These are phyloP conservation scores for Lasiodiplodia sp. DNA, from an alignment of 2,329 filamentous ascomycete genomes.

Conservation along the genomic window DNA sequence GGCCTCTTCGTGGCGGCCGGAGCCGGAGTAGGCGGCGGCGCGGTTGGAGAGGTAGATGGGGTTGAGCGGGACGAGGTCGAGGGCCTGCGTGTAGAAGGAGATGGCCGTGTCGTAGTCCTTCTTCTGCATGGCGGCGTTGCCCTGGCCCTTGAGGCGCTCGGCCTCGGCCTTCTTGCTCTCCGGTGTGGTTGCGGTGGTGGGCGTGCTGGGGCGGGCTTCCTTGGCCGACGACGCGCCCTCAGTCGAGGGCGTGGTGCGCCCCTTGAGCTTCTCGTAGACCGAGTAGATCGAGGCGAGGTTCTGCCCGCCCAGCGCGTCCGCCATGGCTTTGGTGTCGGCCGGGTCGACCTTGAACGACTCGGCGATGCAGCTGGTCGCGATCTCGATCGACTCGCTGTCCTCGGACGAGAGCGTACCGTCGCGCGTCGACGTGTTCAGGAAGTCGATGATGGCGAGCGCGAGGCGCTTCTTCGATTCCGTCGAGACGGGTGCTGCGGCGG, in stretches of 20 bases:
- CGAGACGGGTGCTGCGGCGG: slow-evolving; percentile 36
- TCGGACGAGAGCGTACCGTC: slow-evolving; percentile 90
- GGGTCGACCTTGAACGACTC: slow-evolving; percentile 96
- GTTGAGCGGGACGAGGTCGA: slow-evolving; percentile 81
- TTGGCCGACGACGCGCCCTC: slow-evolving; percentile 51
- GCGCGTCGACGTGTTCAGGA: slow-evolving; percentile 80
- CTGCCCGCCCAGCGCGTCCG: slow-evolving; percentile 82
- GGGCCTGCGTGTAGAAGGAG: slow-evolving; percentile 85
- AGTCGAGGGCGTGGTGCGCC: slow-evolving; percentile 61
- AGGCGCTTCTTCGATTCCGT: slow-evolving; percentile 77
- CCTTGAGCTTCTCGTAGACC: slow-evolving; percentile 94
- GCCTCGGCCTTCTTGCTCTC: slow-evolving; percentile 72
- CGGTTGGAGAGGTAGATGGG: slow-evolving; percentile 98
- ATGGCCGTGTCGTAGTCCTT: slow-evolving; percentile 89
- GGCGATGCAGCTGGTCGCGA: slow-evolving; percentile 91
- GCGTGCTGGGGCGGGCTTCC: slow-evolving; percentile 51
- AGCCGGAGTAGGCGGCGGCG: slow-evolving; percentile 88
- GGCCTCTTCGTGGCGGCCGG: slow-evolving; percentile 83
- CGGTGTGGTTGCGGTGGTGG: slow-evolving; percentile 43
- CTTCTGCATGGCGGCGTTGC: slow-evolving; percentile 92
- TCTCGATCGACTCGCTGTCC: slow-evolving; percentile 91
- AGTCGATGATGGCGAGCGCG: slow-evolving; percentile 96
- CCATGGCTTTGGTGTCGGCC: slow-evolving; percentile 73
- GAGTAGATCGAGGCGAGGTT: slow-evolving; percentile 90
- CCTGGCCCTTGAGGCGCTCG: slow-evolving; percentile 85